These are phyloP conservation scores for Orobanche coerulescens DNA, from an alignment of 257 asterid genomes.

Conservation along the genomic window DNA sequence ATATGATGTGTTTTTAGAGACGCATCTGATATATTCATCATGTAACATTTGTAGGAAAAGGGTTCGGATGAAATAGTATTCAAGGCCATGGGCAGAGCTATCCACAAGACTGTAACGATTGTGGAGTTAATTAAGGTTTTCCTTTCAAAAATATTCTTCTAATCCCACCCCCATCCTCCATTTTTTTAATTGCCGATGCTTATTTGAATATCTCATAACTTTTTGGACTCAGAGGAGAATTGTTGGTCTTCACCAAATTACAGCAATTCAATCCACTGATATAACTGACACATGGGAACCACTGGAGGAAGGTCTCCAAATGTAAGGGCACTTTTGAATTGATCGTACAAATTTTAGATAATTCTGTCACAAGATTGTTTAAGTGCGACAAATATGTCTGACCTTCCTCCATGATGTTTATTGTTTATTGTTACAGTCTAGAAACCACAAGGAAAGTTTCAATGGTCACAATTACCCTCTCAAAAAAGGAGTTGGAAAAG, in stretches of 20 bases:
- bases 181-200: conserved; percentile 15
- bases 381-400: conserved; percentile 8
- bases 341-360: not conserved
- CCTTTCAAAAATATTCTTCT: not conserved
- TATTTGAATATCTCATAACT: conserved; percentile 1
- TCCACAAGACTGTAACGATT: conserved; percentile 60
- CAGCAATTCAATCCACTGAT: conserved; percentile 76
- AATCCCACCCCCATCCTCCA: not conserved
- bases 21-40: not conserved
- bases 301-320: conserved; percentile 94
- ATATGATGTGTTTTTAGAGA: not conserved
- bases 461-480: conserved; percentile 72
- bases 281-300: conserved; percentile 98
- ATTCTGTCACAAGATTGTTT: not conserved
- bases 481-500: conserved; percentile 62
- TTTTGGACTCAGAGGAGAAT: conserved; percentile 69
- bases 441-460: conserved; percentile 95
- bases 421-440: conserved; percentile 38
- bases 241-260: conserved; percentile 90
- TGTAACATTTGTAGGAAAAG: conserved; percentile 43
- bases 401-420: conserved; percentile 15
- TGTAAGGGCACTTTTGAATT: conserved; percentile 40
- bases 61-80: conserved; percentile 52
- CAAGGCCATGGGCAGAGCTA: conserved; percentile 82
- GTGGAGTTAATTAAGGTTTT: conserved; percentile 68